Base-by-base conservation (phyloP, 2,329 filamentous ascomycete species). In the Penicillium psychrosexuale region DNA sequence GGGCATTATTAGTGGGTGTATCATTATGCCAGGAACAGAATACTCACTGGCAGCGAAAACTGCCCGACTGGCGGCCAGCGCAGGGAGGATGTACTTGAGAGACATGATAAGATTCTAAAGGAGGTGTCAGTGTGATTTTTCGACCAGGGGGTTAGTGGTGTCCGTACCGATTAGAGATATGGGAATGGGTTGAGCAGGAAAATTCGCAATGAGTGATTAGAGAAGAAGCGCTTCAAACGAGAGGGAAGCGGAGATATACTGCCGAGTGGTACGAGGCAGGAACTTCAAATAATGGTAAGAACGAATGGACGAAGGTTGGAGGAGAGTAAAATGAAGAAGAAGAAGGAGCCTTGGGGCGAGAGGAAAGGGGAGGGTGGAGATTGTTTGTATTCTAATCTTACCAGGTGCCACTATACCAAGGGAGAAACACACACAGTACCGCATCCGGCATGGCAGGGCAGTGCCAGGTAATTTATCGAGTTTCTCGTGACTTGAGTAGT, bases 81-180 rank as follows among this genome's bases (percentile, higher is more conserved):
- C 79, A 57, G 83, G 80, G 59, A 85, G 71, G 63, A 82, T 72
- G 73, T 82, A 80, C 72, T 80, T 83, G 68, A 82, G 72, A 61
- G 76, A 77, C 79, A 84, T 84, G 70, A 56, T 47, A 19, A 45
- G 34, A 50, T 39, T 53, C 43, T 53, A 51, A 43, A 40, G 24
- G 13, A 33, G 52, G 27, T 33, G 58, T 58, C 51, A 61, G 43
- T 36, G n/a, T 4, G 22, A 17, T 17, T 27, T 31, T 33, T 27
- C 24, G 33, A 22, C 30, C 33, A 52, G 47, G 55, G 60, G 62
- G 39, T 19, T 55, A 56, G 56, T 22, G 15, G 17, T 19, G 12
- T 8, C 59, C 58, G 54, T 61, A 66, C 57, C 51, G 57, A 61
- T 59, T 68, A 62, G 52, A 61, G 58, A 58, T 58, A 55, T 68